These are phyloP conservation scores for Saccharomyces hybrid DNA, from an alignment of 1,139 yeast genomes.

Conservation along the genomic window DNA sequence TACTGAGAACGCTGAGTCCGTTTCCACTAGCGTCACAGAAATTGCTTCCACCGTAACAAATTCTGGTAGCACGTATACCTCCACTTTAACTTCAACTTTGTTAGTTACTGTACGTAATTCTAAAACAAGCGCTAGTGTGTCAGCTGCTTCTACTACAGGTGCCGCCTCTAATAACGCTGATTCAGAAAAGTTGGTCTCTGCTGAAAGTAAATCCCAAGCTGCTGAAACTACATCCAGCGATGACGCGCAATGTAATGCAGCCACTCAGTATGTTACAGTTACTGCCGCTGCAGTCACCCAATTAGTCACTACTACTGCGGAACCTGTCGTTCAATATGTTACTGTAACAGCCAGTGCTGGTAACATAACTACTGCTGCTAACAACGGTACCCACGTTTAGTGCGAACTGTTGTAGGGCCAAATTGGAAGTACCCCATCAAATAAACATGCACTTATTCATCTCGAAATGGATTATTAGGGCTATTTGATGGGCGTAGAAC, in stretches of 20 bases:
- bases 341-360: conserved; percentile 17
- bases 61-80: conserved; percentile 11
- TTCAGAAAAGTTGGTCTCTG: neutral
- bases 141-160: neutral
- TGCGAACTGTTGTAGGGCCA: neutral
- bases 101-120: conserved; percentile 12
- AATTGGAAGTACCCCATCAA: neutral
- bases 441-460: neutral
- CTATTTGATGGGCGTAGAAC: neutral
- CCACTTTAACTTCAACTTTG: conserved; percentile 20
- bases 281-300: neutral
- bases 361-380: neutral
- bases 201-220: neutral
- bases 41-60: conserved; percentile 10
- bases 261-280: conserved; percentile 9
- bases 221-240: neutral
- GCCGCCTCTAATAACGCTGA: conserved; percentile 3
- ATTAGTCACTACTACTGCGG: neutral
- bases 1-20: conserved; percentile 6
- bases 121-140: conserved; percentile 4
- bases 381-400: conserved; percentile 3
- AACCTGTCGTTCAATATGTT: conserved; percentile 2
- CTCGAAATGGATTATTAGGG: neutral
- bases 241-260: conserved; percentile 2
- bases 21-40: conserved; percentile 9